Base-by-base conservation (phyloP, 1,284 basidiomycete species). In the Ganoderma meredithae region DNA sequence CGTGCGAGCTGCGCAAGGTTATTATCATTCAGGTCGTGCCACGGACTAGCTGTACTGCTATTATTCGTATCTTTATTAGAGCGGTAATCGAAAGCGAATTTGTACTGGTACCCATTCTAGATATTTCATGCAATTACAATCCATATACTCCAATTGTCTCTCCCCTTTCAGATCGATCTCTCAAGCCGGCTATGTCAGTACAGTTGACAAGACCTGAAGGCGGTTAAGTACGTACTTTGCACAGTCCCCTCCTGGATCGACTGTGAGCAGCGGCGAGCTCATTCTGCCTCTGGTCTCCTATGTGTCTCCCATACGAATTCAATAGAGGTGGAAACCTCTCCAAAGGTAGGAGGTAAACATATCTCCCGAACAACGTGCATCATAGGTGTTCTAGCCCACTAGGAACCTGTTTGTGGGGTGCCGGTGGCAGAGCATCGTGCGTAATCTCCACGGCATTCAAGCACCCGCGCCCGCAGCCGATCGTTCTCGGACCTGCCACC, bases 1-100 rank as follows among this genome's bases (percentile, higher is more conserved):
- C 41, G 41, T 41, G 41, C 41, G 41, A 17, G 17, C 41, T 17
- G 12, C 41, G 41, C 41, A 15, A 17, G 41, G 13, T 17, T 17
- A 17, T 13, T 41, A 17, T 13, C 41, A 41, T 17, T 47, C 8
- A 22, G 13, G 22, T 8, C 36, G 36, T 36, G 44, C n/a, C 44
- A 25, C n/a, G 55, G 36, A 58, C 55, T 55, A 7, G 49, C 49
- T 71, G 66, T 72, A 69, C 69, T 52, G 52, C 25, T 33, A 31
- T 55, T 72, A 72, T 68, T 62, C 58, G 63, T 71, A 71, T 71
- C 62, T 58, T 71, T 71, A 71, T 71, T 69, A 12, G 9, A 36
- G 27, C 41, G 53, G 7, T 66, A 58, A 66, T 66, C 27, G 65
- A 27, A 13, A 66, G 15, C 36, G 36, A 36, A 36, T 4, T 19